Base-by-base conservation (phyloP, 768 basidiomycete species). In the Lactarius trivialis region DNA sequence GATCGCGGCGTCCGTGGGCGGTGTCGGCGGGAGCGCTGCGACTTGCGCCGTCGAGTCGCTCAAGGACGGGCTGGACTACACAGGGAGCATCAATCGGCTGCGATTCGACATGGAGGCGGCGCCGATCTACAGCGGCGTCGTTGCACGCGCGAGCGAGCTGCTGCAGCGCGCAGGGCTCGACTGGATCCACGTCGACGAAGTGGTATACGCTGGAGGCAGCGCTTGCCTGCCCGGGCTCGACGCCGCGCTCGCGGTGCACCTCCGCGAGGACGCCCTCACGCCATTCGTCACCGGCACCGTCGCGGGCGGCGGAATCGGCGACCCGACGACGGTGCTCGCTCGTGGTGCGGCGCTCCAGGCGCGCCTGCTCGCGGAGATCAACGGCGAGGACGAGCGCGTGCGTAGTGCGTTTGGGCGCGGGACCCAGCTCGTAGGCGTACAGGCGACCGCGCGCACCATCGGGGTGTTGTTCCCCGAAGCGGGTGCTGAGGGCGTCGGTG, bases 11-110 rank as follows among this genome's bases (percentile, higher is more conserved):
- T 88, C 87, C 4, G 82, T 88, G 1, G 54, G 33, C 7, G 3
- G 88, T 89, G 15, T 37, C 7, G 54, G 62, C 7, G 62, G 62
- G 12, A 61, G 58, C 55, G 91, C 93, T 1, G 94, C 93, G 2
- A 90, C 91, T 1, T 92, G 93, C 75, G 89, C 90, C 17, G 90
- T 99, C 66, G 94, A 97, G 75, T 91, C 89, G 0, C 81, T 99
- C 68, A 96, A 95, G 73, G 94, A 96, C 61, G 96, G 95, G 1
- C 71, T 91, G 39, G 96, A 99, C 74, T 93, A 87, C 71, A 93
- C 90, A 4, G 88, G 85, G 8, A 79, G 82, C 11, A 80, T 85
- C 70, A 84, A 81, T 63, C 76, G 80, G 9, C 73, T 83, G 63
- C 78, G 82, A 9, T 81, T 79, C 65, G 73, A 70, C 69, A 68